Percentiles rank a stretch among this genome's conserved stretches.
phyloP scores from a whole-genome alignment of 2,329 filamentous ascomycete genomes.

The Leptoxyphium fumago region DNA sequence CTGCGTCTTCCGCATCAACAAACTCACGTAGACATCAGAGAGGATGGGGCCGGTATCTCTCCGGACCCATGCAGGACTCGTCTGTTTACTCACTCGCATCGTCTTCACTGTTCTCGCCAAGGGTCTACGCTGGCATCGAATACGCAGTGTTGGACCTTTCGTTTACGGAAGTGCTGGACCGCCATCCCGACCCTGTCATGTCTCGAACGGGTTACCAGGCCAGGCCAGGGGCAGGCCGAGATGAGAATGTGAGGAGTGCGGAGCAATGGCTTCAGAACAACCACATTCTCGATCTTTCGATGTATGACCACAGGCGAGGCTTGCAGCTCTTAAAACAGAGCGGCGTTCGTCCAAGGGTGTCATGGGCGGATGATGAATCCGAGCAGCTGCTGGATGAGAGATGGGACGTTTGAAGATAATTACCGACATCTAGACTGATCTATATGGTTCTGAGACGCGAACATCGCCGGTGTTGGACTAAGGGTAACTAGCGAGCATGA shows the following conservation, averaged over 20 bases:
- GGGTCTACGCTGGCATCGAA: slow-evolving; percentile 35
- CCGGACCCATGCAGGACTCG: slow-evolving; percentile 16
- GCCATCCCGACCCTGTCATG: slow-evolving; percentile 26
- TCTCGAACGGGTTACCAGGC: slow-evolving; percentile 1
- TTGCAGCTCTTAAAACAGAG: slow-evolving; percentile 28
- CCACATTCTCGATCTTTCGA: slow-evolving; percentile 27
- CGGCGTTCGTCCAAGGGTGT: slow-evolving; percentile 13
- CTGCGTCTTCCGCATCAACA: slow-evolving; percentile 15
- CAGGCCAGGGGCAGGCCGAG: neutral
- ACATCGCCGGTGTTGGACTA: no score
- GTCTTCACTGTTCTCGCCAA: slow-evolving; percentile 28
- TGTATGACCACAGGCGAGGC: slow-evolving; percentile 30
- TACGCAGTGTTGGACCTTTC: slow-evolving; percentile 29
- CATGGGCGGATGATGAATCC: slow-evolving; percentile 6
- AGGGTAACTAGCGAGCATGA: no score
- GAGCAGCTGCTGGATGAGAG: slow-evolving; percentile 4
- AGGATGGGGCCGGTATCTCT: slow-evolving; percentile 11
- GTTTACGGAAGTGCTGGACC: slow-evolving; percentile 28
- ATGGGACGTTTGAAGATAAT: neutral
- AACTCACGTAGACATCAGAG: slow-evolving; percentile 10
- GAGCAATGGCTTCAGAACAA: slow-evolving; percentile 19
- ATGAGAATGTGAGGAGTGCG: neutral
- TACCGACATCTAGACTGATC: no score
- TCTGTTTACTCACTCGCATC: slow-evolving; percentile 35
- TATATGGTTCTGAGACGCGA: no score